phyloP scores from a whole-genome alignment of 164 flowering plant species.

The Pachysandra terminalis region DNA sequence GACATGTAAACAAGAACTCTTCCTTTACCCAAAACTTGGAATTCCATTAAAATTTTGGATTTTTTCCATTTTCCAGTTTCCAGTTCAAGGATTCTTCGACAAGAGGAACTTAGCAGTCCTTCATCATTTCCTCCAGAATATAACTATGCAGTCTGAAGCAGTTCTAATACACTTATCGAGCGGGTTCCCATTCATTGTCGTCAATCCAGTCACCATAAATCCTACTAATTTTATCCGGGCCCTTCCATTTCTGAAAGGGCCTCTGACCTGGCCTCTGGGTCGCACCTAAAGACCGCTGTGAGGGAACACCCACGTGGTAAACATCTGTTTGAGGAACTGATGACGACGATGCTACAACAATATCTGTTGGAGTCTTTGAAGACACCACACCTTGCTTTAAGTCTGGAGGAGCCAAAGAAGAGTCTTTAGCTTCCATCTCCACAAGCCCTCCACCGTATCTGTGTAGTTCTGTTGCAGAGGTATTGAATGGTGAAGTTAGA shows the following conservation, averaged over 20 bases:
- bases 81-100: no score
- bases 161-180: conserved; percentile 22
- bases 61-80: not conserved
- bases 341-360: conserved; percentile 24
- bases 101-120: no score
- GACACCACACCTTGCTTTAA: conserved; percentile 46
- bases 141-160: no score
- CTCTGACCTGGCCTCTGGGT: conserved; percentile 62
- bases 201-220: conserved; percentile 99
- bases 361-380: conserved; percentile 42
- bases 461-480: conserved; percentile 62
- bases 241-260: conserved; percentile 85
- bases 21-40: not conserved
- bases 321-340: conserved; percentile 61
- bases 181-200: conserved; percentile 51
- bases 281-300: conserved; percentile 58
- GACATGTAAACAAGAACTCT: no score
- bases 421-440: conserved; percentile 64
- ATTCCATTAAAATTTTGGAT: not conserved
- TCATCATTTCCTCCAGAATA: no score
- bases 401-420: conserved; percentile 44
- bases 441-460: conserved; percentile 83
- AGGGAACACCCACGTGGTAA: conserved; percentile 63
- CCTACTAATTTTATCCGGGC: conserved; percentile 94
- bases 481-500: not conserved